phyloP scores from a whole-genome alignment of 352 stramenopile species.

The Globisporangium radiosum region DNA sequence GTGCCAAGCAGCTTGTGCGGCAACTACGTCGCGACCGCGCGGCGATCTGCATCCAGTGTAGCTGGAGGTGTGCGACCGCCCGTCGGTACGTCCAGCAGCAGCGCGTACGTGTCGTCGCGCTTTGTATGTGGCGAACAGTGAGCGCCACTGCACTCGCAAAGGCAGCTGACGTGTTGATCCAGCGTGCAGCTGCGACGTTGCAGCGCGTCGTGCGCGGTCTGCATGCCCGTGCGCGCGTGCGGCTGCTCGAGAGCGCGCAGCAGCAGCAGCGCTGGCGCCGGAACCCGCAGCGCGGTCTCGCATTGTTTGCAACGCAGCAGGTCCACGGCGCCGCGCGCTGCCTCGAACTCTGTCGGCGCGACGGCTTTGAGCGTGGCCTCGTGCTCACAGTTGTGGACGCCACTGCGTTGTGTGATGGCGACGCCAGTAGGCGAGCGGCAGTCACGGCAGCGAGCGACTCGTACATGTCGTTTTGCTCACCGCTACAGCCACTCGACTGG shows the following conservation, averaged over 20 bases:
- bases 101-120: slow-evolving; percentile 16
- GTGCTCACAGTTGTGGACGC: slow-evolving; percentile 1
- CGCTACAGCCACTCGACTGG: slow-evolving; percentile 22
- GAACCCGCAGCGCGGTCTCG: slow-evolving; percentile 45
- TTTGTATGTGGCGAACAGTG: slow-evolving; percentile 12
- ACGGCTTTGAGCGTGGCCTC: slow-evolving; percentile 25
- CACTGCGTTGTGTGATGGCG: neutral
- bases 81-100: slow-evolving; percentile 13
- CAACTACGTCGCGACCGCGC: slow-evolving; percentile 23
- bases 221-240: slow-evolving; percentile 24
- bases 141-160: slow-evolving; percentile 15
- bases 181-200: slow-evolving; percentile 24
- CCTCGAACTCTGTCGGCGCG: slow-evolving; percentile 38
- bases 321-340: slow-evolving; percentile 41
- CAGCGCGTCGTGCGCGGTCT: slow-evolving; percentile 43
- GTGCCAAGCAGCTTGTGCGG: slow-evolving; percentile 19
- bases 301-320: slow-evolving; percentile 24
- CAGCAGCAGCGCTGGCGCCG: slow-evolving; percentile 39
- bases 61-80: slow-evolving; percentile 33
- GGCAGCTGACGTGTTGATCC: slow-evolving; percentile 16
- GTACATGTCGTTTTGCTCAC: slow-evolving; percentile 42
- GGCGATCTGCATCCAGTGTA: slow-evolving; percentile 34
- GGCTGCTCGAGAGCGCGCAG: slow-evolving; percentile 20
- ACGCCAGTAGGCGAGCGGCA: no score
- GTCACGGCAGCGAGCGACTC: slow-evolving; percentile 16